A percentile compares a stretch with the other conserved stretches of the same genome.
phyloP scores from a whole-genome alignment of 768 basidiomycete genomes.

The Tricholoma bakamatsutake region DNA sequence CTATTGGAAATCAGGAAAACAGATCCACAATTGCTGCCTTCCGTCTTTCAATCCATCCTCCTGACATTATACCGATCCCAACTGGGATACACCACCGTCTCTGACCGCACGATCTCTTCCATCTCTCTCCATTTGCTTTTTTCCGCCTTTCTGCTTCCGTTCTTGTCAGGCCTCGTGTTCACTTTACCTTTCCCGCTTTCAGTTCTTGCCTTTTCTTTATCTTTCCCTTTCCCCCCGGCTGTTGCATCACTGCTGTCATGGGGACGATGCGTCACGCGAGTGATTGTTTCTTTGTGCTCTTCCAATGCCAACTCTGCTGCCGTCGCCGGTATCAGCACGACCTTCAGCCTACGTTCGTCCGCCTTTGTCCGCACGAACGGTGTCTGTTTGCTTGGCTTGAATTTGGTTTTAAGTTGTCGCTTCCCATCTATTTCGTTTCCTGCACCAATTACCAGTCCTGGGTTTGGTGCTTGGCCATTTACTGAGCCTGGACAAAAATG shows the following conservation, averaged over 20 bases:
- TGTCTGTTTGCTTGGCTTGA: conserved; percentile 28
- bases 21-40: neutral
- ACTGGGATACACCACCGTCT: conserved; percentile 48
- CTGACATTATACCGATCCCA: conserved; percentile 64
- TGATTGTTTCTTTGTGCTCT: conserved; percentile 3
- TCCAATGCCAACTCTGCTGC: conserved; percentile 20
- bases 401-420: conserved; percentile 20
- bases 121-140: conserved; percentile 23
- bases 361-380: conserved; percentile 47
- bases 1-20: too few relatives aligned
- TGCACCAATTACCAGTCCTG: conserved; percentile 12
- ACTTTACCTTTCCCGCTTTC: conserved; percentile 19
- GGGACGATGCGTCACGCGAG: neutral
- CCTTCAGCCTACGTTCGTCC: conserved; percentile 51
- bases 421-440: conserved; percentile 16
- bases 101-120: conserved; percentile 31
- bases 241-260: conserved; percentile 9
- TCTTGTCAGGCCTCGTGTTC: neutral
- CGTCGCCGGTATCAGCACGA: conserved; percentile 40
- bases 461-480: conserved; percentile 12
- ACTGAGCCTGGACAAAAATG: conserved; percentile 10
- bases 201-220: conserved; percentile 9
- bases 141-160: conserved; percentile 19
- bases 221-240: conserved; percentile 23
- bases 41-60: conserved; percentile 21